Evolutionary conservation across 1,139 yeast genomes (phyloP), one percentile per base, ranked within the genome.

Genomic region (Debaryomycetaceae sp.): DNA sequence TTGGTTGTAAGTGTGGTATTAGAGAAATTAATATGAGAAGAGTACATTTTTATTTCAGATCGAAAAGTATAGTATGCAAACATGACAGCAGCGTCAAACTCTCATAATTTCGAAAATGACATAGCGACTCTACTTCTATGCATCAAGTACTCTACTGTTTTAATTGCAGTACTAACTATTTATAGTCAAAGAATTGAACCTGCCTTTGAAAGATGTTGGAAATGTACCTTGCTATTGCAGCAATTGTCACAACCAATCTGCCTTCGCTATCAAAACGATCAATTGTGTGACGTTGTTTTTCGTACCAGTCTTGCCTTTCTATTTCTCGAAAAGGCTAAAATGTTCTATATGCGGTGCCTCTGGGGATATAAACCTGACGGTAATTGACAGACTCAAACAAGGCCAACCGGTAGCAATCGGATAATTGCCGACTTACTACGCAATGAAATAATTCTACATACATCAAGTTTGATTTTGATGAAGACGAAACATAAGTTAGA

Each of bases 361-460:
- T 6, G 77, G 73, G 3, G 64, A 59, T 35, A 51, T 72, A 31
- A 61, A 64, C 42, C 41, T 45, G 8, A 57, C 56, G 3, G 66
- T 64, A 2, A 53, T 68, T 8, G 52, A 51, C n/a, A 52, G 67
- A 34, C 55, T 72, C 47, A 53, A 61, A 40, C 50, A 55, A 30
- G 78, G 77, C 6, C 70, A 70, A 43, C 72, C 75, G 5, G 71
- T 70, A 13, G 75, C 75, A 2, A 68, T 70, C 33, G 65, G 64
- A 14, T 60, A 47, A 39, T 6, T n/a, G n/a, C n/a, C n/a, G n/a
- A n/a, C n/a, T n/a, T n/a, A n/a, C n/a, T n/a, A n/a, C n/a, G n/a
- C n/a, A n/a, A n/a, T n/a, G n/a, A n/a, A n/a, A n/a, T n/a, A n/a
- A n/a, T n/a, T n/a, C n/a, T n/a, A n/a, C n/a, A n/a, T n/a, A n/a